These are phyloP conservation scores for Nicotiana tomentosiformis DNA, from an alignment of 257 asterid species.

Conservation along the genomic window DNA sequence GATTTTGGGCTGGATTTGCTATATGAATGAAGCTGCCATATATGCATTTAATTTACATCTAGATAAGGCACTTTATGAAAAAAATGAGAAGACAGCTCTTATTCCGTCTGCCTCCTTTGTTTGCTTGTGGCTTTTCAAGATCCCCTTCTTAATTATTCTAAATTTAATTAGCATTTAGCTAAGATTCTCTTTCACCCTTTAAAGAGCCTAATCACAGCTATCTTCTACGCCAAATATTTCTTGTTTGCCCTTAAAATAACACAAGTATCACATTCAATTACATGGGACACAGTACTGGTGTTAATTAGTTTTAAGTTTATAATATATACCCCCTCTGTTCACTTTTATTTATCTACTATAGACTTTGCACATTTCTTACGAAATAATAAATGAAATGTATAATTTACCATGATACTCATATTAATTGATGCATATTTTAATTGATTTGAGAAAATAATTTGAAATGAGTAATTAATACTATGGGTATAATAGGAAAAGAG, in stretches of 20 bases:
- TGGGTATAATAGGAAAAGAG: no score
- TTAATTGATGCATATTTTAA: no score
- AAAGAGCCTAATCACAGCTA: not conserved
- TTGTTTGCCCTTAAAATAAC: not conserved
- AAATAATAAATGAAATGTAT: no score
- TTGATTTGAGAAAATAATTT: no score
- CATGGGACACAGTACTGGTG: no score
- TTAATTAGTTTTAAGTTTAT: not conserved
- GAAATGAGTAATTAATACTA: no score
- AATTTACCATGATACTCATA: no score
- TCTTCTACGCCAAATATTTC: not conserved
- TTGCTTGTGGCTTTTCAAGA: not conserved
- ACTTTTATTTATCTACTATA: no score
- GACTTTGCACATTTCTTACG: no score
- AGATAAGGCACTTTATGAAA: not conserved
- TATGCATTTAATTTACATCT: constrained; percentile 24
- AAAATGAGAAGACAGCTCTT: not conserved
- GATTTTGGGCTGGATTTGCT: constrained; percentile 17
- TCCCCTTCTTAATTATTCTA: not conserved
- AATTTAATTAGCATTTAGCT: not conserved
- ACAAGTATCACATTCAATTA: not conserved
- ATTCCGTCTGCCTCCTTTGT: not conserved
- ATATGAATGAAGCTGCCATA: constrained; percentile 26
- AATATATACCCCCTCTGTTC: no score
- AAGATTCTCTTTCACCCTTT: not conserved